Percentiles rank a stretch among this genome's conserved stretches.
Evolutionary conservation across 2,329 filamentous ascomycete species (phyloP).

Genomic region (Colletotrichum sp.): DNA sequence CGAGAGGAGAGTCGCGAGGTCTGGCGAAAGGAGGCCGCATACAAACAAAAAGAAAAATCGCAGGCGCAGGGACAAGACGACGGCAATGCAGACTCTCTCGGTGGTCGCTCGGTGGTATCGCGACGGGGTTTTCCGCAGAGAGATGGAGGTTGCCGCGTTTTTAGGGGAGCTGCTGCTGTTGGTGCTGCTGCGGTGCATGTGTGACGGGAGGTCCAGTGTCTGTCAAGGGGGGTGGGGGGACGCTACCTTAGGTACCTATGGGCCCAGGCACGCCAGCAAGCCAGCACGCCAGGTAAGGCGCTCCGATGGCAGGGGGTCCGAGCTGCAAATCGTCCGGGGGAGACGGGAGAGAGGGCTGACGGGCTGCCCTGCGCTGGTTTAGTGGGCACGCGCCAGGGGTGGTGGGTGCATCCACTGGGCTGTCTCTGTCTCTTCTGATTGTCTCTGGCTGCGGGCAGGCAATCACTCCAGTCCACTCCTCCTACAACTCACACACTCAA

Average conservation of each 20-base stretch:
- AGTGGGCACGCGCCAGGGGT: neutral
- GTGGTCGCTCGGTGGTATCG: neutral
- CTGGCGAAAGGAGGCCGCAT: neutral
- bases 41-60: neutral
- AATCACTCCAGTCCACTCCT: neutral
- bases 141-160: conserved; percentile 16
- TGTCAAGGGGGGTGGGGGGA: neutral
- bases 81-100: neutral
- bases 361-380: neutral
- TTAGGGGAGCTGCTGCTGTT: neutral
- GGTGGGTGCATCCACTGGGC: neutral
- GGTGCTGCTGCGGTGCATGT: neutral
- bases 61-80: neutral
- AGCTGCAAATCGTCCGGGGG: neutral
- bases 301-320: neutral
- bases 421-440: too few species aligned
- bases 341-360: neutral
- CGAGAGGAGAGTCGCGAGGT: neutral
- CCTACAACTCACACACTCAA: neutral
- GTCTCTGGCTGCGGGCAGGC: neutral
- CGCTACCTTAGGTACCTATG: neutral
- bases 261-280: neutral
- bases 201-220: neutral
- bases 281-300: neutral
- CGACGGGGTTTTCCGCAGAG: conserved; percentile 16